Conservation (phyloP, 805 yeast genomes). For the Nakazawaea molendinolei region DNA sequence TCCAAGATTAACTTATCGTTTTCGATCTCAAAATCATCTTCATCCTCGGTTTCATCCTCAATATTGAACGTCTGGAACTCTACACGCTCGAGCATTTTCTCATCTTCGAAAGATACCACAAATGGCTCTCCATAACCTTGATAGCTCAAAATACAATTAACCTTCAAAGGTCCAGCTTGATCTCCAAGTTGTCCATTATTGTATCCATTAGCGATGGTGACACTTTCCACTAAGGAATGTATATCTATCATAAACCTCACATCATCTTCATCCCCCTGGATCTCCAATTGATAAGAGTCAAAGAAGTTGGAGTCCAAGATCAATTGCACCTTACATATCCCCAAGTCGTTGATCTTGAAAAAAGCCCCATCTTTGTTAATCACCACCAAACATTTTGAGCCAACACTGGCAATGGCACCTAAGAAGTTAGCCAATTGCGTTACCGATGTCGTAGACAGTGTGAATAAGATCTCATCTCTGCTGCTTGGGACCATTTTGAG, state of each 20-base stretch:
- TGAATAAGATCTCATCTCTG: constrained; percentile 12
- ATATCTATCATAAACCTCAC: constrained; percentile 36
- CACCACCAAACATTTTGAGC: constrained; percentile 22
- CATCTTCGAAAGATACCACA: constrained; percentile 46
- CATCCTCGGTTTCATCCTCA: constrained; percentile 21
- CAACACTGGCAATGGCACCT: constrained; percentile 33
- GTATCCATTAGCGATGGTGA: constrained; percentile 31
- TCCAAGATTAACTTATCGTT: constrained; percentile 39
- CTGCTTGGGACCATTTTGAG: constrained; percentile 6
- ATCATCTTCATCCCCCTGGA: constrained; percentile 14
- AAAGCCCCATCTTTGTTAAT: constrained; percentile 46
- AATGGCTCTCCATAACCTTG: constrained; percentile 47
- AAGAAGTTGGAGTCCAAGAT: constrained; percentile 31
- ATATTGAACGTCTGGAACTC: constrained; percentile 41
- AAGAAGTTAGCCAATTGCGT: constrained; percentile 40
- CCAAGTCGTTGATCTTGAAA: constrained; percentile 41
- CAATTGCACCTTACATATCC: constrained; percentile 31
- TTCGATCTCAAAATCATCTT: constrained; percentile 29
- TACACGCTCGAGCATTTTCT: constrained; percentile 47
- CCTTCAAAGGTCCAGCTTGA: constrained; percentile 14
- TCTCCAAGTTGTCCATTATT: constrained; percentile 1
- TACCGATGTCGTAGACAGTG: constrained; percentile 39
- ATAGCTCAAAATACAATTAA: constrained; percentile 45
- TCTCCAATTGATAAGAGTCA: constrained; percentile 22
- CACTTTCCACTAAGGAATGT: constrained; percentile 41